Evolutionary conservation across 371 early-diverging fungal species (phyloP), one percentile per base, ranked within the genome.

Genomic region (Mortierella sp.): DNA sequence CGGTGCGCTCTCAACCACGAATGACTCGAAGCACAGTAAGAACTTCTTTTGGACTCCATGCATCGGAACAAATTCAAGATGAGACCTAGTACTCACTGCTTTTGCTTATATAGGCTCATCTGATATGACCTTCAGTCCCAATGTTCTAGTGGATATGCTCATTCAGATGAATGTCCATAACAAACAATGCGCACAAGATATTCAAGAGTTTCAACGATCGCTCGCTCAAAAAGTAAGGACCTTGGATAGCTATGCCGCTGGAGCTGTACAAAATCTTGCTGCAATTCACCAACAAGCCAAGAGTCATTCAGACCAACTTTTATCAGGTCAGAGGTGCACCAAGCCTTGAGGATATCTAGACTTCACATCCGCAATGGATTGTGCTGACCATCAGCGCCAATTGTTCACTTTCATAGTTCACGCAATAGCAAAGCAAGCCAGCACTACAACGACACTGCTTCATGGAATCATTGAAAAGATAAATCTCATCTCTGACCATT

Each of bases 391-490:
- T 19, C 9, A 33, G n/a, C 32, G 19, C 22, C 28, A 33, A 15
- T 50, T 28, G 33, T 0, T 43, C 3, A 8, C 41, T 15, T 24
- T 2, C n/a, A 15, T 60, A 77, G 78, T 78, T 3, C 70, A 73
- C 28, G 78, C 78, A 2, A 15, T 78, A 24, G 43, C 69, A 32
- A 78, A 78, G 24, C 78, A 78, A 28, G 73, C 78, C 4, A 43
- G 62, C 19, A 65, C 69, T 10, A 78, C 73, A 15, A 66, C 65
- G 10, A 45, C 52, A 28, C 32, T 73, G 11, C 47, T 78, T 8
- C 73, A 72, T 53, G 69, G 67, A 8, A 78, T 78, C 11, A 33
- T 78, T 13, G 67, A 69, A n/a, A 78, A 73, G 60, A 55, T 73
- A 33, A 33, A 24, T 5, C 15, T 41, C 47, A 69, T 78, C 22